A percentile compares a stretch with the other conserved stretches of the same genome.
These are phyloP conservation scores for Aurinia saxatilis DNA, from an alignment of 345 rosid genomes.

Conservation along the genomic window DNA sequence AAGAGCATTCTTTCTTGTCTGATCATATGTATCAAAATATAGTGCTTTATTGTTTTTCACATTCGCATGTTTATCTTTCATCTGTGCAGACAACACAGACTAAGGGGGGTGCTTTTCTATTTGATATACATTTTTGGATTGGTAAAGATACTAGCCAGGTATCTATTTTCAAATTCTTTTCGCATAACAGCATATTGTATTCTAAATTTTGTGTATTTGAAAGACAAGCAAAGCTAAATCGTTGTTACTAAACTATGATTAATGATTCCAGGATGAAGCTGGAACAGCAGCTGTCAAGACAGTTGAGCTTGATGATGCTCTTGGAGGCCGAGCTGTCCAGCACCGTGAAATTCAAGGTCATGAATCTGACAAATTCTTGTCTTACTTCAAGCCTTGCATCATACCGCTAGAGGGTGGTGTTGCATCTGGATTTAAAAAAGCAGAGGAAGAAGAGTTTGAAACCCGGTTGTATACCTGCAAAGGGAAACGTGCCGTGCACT, in stretches of 20 bases:
- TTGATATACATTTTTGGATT: slow-evolving; percentile 95
- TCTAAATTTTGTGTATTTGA: neutral
- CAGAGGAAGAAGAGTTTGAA: slow-evolving; percentile 88
- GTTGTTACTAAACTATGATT: slow-evolving; percentile 9
- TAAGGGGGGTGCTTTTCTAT: slow-evolving; percentile 78
- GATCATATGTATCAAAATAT: slow-evolving; percentile 6
- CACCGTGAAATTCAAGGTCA: slow-evolving; percentile 96
- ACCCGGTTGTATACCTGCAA: slow-evolving; percentile 75
- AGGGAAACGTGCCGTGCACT: slow-evolving; percentile 82
- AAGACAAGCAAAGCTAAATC: neutral
- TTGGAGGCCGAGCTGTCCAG: slow-evolving; percentile 99
- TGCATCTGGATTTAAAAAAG: slow-evolving; percentile 83
- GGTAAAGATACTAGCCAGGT: slow-evolving; percentile 99
- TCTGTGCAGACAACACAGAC: slow-evolving; percentile 62
- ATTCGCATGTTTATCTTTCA: slow-evolving; percentile 16
- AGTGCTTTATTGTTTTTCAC: neutral
- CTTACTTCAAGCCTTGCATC: slow-evolving; percentile 95
- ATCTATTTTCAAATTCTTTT: slow-evolving; percentile 8
- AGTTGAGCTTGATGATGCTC: slow-evolving; percentile 88
- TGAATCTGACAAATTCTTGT: slow-evolving; percentile 95
- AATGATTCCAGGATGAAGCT: slow-evolving; percentile 74
- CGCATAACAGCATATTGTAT: neutral
- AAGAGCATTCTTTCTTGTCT: slow-evolving; percentile 15
- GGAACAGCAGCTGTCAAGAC: slow-evolving; percentile 98
- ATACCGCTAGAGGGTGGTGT: slow-evolving; percentile 96